phyloP scores from a whole-genome alignment of 2,329 filamentous ascomycete genomes.

The Aspergillus ustus region DNA sequence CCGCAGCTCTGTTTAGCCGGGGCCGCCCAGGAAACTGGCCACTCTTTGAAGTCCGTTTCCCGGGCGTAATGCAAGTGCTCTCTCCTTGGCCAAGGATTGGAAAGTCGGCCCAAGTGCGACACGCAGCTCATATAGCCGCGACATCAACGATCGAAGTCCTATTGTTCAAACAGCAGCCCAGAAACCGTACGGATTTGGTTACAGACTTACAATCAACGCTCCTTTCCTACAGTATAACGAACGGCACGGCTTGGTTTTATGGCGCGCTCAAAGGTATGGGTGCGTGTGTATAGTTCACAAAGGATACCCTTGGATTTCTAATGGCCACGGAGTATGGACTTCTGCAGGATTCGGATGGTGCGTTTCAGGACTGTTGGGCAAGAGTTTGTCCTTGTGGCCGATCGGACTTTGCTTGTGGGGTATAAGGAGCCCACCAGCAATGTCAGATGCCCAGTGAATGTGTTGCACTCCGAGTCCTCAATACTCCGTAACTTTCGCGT shows the following conservation, averaged over 20 bases:
- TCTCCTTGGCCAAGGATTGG: too few species aligned
- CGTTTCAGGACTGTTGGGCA: background rate
- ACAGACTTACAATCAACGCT: background rate
- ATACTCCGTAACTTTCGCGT: background rate
- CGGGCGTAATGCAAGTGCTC: too few species aligned
- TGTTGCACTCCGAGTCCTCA: background rate
- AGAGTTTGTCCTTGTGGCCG: background rate
- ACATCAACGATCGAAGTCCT: too few species aligned
- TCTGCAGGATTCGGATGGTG: background rate
- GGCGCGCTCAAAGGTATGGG: background rate
- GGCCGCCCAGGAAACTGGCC: background rate
- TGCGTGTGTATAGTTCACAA: background rate
- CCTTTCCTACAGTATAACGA: background rate
- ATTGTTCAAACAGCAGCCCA: too few species aligned
- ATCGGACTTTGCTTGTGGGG: background rate
- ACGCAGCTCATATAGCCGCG: too few species aligned
- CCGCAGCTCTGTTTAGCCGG: background rate
- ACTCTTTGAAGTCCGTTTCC: background rate
- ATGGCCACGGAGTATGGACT: background rate
- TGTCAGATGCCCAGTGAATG: background rate
- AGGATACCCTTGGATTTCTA: background rate
- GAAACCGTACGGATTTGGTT: too few species aligned
- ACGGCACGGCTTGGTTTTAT: background rate
- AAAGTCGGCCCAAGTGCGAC: too few species aligned
- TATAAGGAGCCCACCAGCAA: background rate